Base-by-base conservation (phyloP, 306 rosid genomes). In the Bauhinia variegata region DNA sequence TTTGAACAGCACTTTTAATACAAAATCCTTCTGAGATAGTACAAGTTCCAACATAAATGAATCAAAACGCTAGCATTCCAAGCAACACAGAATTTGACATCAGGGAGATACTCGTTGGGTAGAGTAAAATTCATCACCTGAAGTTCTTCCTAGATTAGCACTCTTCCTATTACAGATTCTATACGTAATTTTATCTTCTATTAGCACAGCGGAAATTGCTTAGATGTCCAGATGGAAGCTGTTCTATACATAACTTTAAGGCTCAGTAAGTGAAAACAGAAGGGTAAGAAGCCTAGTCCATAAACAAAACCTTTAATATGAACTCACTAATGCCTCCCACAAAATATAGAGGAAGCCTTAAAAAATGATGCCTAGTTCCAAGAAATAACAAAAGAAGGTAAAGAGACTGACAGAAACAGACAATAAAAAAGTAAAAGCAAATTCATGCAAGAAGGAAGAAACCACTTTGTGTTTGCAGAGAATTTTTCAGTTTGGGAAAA, bases 221-320 rank as follows among this genome's bases (percentile, higher is more conserved):
- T 14, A 50, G 39, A 60, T 33, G 12, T 60, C 49, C 68, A 14
- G n/a, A 6, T 39, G 32, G 53, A 48, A 39, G 10, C 61, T 15
- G 9, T 38, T 57, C 28, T 23, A 52, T 19, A 47, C 19, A 42
- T 5, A 23, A 34, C 28, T 4, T 37, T 65, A 19, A 8, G 44
- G 46, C 6, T 15, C 6, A 1, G 16, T n/a, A 38, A 36, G 37
- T 48, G 16, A 17, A 57, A 37, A 37, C 30, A 30, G 30, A 56
- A 47, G 53, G 31, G 38, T 62, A 47, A 63, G 23, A 62, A 55
- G 23, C 33, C 49, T 46, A 14, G 39, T 63, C 63, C 44, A 55
- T 55, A 14, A 17, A 36, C 53, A 65, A 18, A 32, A 37, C 37
- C 53, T 14, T 58, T 49, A 50, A 17, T 4, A 67, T 39, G 47